phyloP scores from a whole-genome alignment of 2,329 filamentous ascomycete species.

The Dichotomopilus funicola region DNA sequence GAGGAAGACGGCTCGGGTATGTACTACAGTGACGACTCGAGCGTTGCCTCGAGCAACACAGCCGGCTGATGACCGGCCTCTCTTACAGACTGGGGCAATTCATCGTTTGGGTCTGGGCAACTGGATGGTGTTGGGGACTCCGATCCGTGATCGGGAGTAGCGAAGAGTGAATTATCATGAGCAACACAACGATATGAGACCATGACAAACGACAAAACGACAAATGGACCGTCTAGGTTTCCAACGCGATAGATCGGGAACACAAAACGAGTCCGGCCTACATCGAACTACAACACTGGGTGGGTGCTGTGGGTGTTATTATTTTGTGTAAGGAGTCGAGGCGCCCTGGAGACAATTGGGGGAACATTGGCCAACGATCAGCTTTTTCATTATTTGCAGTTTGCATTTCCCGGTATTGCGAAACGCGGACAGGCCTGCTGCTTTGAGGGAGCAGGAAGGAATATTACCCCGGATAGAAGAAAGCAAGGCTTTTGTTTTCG shows the following conservation, averaged over 20 bases:
- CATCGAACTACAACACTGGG: too few relatives aligned
- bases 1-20: slow-evolving; percentile 56
- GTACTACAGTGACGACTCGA: slow-evolving; percentile 37
- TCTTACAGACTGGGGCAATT: slow-evolving; percentile 48
- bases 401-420: too few relatives aligned
- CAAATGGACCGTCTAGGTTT: background rate
- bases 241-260: background rate
- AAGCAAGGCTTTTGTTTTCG: too few relatives aligned
- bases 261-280: background rate
- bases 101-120: slow-evolving; percentile 36
- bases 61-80: slow-evolving; percentile 30
- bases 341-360: too few relatives aligned
- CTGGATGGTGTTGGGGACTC: background rate
- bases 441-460: too few relatives aligned
- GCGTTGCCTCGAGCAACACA: slow-evolving; percentile 27
- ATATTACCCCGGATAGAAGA: too few relatives aligned
- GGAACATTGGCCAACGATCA: too few relatives aligned
- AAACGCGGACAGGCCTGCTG: too few relatives aligned
- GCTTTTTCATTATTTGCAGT: too few relatives aligned
- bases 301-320: too few relatives aligned
- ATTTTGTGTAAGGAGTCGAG: too few relatives aligned
- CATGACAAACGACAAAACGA: background rate
- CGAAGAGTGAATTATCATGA: background rate
- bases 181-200: background rate
- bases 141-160: background rate